A percentile compares a stretch with the other conserved stretches of the same genome.
Conservation (phyloP, 2,329 filamentous ascomycete species). For the Trichoderma hamatum region DNA sequence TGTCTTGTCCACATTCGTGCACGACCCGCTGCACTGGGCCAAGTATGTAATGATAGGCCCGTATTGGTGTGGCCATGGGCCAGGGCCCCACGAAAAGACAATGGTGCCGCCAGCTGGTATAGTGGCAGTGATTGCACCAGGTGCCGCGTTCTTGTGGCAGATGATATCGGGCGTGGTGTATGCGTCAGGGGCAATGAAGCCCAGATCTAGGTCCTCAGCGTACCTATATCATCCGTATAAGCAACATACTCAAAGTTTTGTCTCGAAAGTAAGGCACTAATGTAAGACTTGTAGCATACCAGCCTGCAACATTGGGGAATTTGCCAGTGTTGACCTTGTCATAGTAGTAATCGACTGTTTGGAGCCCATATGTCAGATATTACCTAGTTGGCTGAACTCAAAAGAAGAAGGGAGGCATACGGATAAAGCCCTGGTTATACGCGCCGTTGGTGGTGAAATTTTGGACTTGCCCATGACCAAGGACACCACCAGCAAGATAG, state of each 20-base stretch:
- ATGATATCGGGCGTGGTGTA: constrained; percentile 51
- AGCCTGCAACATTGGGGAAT: constrained; percentile 21
- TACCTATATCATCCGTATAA: not conserved
- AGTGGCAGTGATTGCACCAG: constrained; percentile 45
- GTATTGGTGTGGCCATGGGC: constrained; percentile 51
- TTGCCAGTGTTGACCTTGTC: constrained; percentile 16
- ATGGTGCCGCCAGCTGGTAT: constrained; percentile 51
- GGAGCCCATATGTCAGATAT: not conserved
- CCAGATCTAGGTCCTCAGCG: constrained; percentile 29
- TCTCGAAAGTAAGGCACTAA: not conserved
- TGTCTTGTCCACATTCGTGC: constrained; percentile 46
- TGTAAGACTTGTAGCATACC: not conserved
- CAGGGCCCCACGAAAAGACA: constrained; percentile 52
- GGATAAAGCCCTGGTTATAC: constrained; percentile 22
- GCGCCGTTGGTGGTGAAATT: constrained; percentile 14
- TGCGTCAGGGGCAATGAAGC: constrained; percentile 52
- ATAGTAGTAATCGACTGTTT: constrained; percentile 24
- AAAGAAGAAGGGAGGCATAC: not conserved
- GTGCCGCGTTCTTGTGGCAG: constrained; percentile 50
- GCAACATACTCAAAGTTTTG: not conserved
- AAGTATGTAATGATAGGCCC: constrained; percentile 53
- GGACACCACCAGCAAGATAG: constrained; percentile 9
- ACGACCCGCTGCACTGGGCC: constrained; percentile 48
- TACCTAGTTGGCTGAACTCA: not conserved
- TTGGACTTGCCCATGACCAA: constrained; percentile 18